Base-by-base conservation (phyloP, 441 rosid genomes). In the Eruca vesicaria region DNA sequence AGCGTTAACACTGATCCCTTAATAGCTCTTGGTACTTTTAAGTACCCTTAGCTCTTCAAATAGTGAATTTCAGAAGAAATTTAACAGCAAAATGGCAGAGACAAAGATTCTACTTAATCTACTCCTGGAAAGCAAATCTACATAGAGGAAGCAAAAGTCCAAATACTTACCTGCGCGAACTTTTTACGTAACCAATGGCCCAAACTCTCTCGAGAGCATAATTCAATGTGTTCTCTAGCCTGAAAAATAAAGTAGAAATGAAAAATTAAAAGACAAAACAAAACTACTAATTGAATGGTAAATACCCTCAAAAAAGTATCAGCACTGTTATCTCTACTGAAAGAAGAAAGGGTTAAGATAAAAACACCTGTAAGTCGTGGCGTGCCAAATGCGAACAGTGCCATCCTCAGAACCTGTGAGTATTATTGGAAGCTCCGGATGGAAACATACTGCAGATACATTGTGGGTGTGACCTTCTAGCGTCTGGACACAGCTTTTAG, bases 141-240 rank as follows among this genome's bases (percentile, higher is more conserved):
- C 36, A 31, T 45, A 50, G 2, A 18, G 56, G 21, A n/a, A 9
- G 65, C 43, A 26, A 74, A 58, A 29, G 7, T 11, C 50, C 57
- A 56, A 58, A 64, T 58, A 62, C 86, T 84, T 79, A 95, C 99
- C 90, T 83, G 58, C 88, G 89, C 45, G 93, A 91, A 20, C 88
- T 70, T 79, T 85, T 95, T 83, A 84, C 82, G 86, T 81, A 86
- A 32, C 91, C 94, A 61, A 89, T 65, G 19, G 90, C 85, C 99
- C 99, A 90, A 41, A 92, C 98, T 82, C 99, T 81, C 86, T 84
- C 93, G 64, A 94, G 94, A 23, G 91, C 99, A 74, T 87, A 92
- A 76, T 87, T 89, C 72, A 92, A 76, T 16, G 96, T 95, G 78
- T 88, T 86, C 82, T 92, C 96, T 50, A 92, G 92, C 88, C 98